phyloP scores from a whole-genome alignment of 768 basidiomycete genomes.

The Lactarius hengduanensis region DNA sequence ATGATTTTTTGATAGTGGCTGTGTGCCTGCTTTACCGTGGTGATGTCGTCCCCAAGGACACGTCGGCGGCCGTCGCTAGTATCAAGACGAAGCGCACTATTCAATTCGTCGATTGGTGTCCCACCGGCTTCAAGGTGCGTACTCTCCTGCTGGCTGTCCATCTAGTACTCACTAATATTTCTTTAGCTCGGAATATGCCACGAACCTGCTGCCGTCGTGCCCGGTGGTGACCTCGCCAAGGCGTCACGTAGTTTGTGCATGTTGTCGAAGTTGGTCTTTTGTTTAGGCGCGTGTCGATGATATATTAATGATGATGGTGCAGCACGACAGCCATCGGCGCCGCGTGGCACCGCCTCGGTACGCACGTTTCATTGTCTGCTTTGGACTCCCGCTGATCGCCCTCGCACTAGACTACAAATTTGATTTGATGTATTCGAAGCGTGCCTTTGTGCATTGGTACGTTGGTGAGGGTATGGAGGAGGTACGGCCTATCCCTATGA shows the following conservation, averaged over 20 bases:
- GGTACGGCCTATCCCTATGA: constrained; percentile 36
- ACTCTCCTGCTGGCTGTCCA: not conserved
- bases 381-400: constrained; percentile 15
- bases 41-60: constrained; percentile 96
- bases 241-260: constrained; percentile 93
- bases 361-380: constrained; percentile 25
- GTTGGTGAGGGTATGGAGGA: constrained; percentile 99
- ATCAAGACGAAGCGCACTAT: constrained; percentile 99
- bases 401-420: constrained; percentile 82
- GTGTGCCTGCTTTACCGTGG: constrained; percentile 92
- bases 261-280: constrained; percentile 72
- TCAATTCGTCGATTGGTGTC: constrained; percentile 98
- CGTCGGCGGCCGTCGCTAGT: constrained; percentile 84
- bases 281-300: not conserved
- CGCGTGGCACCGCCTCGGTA: constrained; percentile 87
- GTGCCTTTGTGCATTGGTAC: constrained; percentile 91
- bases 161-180: constrained; percentile 31
- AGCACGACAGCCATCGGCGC: constrained; percentile 92
- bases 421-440: constrained; percentile 96
- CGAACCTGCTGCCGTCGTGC: constrained; percentile 88
- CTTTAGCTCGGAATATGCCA: constrained; percentile 92
- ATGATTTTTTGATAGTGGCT: constrained; percentile 56
- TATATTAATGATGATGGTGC: constrained; percentile 12
- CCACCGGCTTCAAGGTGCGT: constrained; percentile 87
- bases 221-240: constrained; percentile 94